phyloP scores from a whole-genome alignment of 805 yeast species.

The Candida silvicultrix region DNA sequence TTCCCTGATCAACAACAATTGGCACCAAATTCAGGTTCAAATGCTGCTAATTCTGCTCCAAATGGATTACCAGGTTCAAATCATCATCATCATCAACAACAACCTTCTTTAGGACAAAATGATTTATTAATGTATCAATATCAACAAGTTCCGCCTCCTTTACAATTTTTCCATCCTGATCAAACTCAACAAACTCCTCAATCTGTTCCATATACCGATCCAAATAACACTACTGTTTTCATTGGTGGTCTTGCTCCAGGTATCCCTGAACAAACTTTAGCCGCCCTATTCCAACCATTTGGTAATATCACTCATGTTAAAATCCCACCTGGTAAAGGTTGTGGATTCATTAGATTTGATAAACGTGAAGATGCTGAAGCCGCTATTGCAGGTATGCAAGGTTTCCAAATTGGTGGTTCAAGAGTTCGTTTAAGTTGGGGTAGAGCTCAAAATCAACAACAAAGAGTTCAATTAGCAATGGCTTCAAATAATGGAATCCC shows the following conservation, averaged over 20 bases:
- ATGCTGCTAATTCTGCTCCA: too few relatives aligned
- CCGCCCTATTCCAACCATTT: conserved; percentile 61
- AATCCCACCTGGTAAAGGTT: conserved; percentile 73
- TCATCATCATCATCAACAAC: conserved; percentile 1
- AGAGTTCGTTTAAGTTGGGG: conserved; percentile 77
- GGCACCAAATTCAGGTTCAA: background rate
- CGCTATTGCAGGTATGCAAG: conserved; percentile 75
- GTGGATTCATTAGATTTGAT: conserved; percentile 72
- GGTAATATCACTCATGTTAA: conserved; percentile 66
- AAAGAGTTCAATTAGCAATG: conserved; percentile 15
- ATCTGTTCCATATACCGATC: conserved; percentile 36
- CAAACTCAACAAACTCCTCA: conserved; percentile 5
- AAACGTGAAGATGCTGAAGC: conserved; percentile 67
- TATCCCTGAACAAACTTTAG: conserved; percentile 54
- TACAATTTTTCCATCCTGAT: conserved; percentile 13
- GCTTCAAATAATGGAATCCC: conserved; percentile 10
- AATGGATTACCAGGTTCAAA: too few relatives aligned
- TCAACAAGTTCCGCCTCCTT: conserved; percentile 16
- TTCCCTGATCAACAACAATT: conserved; percentile 16
- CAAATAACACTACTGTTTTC: conserved; percentile 68
- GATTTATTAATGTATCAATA: conserved; percentile 16
- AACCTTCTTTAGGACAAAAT: conserved; percentile 3
- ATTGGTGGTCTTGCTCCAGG: conserved; percentile 71
- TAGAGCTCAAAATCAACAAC: conserved; percentile 28
- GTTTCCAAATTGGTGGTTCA: conserved; percentile 68